Evolutionary conservation across 352 stramenopile genomes (phyloP), one percentile per base, ranked within the genome.

Genomic region (Globisporangium megalacanthum): DNA sequence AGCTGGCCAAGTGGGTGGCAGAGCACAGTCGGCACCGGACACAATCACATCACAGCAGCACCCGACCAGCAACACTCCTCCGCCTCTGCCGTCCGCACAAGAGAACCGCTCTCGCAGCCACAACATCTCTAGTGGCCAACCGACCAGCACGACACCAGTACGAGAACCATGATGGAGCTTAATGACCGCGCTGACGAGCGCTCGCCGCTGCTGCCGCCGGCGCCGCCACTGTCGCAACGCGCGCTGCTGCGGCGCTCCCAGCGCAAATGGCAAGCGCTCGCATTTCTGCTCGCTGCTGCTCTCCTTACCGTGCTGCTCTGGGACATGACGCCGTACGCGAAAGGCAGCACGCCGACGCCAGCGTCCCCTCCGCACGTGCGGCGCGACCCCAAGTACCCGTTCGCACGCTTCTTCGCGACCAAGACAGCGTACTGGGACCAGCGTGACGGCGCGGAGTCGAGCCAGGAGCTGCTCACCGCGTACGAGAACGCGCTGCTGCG

Each of bases 361-460:
- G 22, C 35, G 37, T 31, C 51, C 4, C 56, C 44, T 13, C 35
- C 31, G 19, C 54, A 66, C 49, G 49, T 66, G 14, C 49, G 50
- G 22, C 54, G 48, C 41, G 53, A 58, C 41, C 15, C 39, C 20
- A 50, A 56, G 29, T 68, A 65, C 58, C 58, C 45, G 22, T 58
- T 68, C 47, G 62, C 58, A 17, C 62, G 58, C 41, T 80, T 69
- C 31, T 83, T 79, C 62, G 73, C 71, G n/a, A 79, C 73, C 37
- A 83, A 80, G 71, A 83, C 71, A 11, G 71, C 62, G 63, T 80
- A 83, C 60, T 83, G 73, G 73, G 71, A 83, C 54, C 73, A 83
- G 49, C 73, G 70, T 20, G 65, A 66, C 58, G 39, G 51, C 13
- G 29, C 29, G 39, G 54, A 60, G 35, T 48, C 36, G 46, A 63